phyloP scores from a whole-genome alignment of 768 basidiomycete species.

The Calocybe indica region DNA sequence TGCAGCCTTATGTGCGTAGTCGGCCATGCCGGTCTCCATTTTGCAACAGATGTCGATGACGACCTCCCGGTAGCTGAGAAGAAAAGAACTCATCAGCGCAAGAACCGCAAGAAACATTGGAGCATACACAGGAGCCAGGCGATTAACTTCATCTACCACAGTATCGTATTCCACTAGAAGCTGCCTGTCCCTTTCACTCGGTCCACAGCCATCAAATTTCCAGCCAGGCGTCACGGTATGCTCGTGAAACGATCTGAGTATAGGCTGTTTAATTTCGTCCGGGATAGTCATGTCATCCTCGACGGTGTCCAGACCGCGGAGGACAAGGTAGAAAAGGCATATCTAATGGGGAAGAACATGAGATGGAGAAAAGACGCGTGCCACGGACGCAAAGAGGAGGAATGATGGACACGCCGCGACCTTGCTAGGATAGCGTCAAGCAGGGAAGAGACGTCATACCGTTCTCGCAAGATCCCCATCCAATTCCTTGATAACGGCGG shows the following conservation, averaged over 20 bases:
- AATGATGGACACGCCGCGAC: not conserved
- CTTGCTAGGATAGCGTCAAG: not conserved
- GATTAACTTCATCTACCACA: conserved; percentile 75
- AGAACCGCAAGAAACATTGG: conserved; percentile 2
- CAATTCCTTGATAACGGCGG: conserved; percentile 91
- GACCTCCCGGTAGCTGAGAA: conserved; percentile 59
- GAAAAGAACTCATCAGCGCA: conserved; percentile 1
- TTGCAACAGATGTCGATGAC: conserved; percentile 80
- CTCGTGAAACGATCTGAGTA: conserved; percentile 78
- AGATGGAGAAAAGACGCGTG: not conserved
- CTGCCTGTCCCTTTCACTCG: conserved; percentile 82
- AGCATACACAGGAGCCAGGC: conserved; percentile 56
- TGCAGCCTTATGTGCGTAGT: conserved; percentile 82
- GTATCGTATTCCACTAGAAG: conserved; percentile 79
- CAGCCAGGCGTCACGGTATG: conserved; percentile 80
- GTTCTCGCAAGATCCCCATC: conserved; percentile 92
- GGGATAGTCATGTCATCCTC: conserved; percentile 98
- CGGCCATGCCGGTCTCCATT: conserved; percentile 95
- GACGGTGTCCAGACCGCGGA: conserved; percentile 93
- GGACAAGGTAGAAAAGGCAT: conserved; percentile 90
- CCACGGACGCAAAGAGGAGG: not conserved
- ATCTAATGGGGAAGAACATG: conserved; percentile 44
- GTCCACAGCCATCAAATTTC: conserved; percentile 77
- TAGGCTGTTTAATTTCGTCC: conserved; percentile 77
- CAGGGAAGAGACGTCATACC: conserved; percentile 42